Evolutionary conservation across 805 yeast species (phyloP).

Genomic region (Ogataea wickerhamii): DNA sequence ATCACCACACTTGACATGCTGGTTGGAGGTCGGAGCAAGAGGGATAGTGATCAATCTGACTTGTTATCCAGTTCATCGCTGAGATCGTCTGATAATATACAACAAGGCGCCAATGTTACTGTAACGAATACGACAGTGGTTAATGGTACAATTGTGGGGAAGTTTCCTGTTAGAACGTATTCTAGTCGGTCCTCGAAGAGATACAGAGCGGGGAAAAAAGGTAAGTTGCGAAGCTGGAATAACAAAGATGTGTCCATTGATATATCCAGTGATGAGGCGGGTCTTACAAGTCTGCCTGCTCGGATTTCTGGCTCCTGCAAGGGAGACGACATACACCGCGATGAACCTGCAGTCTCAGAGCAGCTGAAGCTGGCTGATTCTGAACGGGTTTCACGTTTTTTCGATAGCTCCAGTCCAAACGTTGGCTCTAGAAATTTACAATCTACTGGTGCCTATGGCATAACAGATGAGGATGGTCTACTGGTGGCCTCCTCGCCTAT

Average conservation of each 20-base stretch:
- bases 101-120: too few relatives aligned
- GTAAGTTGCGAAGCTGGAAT: neutral
- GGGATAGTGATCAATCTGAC: too few relatives aligned
- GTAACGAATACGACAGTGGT: too few relatives aligned
- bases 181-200: neutral
- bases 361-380: neutral
- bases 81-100: too few relatives aligned
- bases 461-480: neutral
- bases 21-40: too few relatives aligned
- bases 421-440: neutral
- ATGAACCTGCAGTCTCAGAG: neutral
- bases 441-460: neutral
- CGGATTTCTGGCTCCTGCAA: neutral
- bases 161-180: neutral
- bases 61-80: too few relatives aligned
- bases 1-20: too few relatives aligned
- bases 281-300: neutral
- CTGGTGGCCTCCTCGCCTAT: constrained; percentile 1
- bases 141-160: too few relatives aligned
- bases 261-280: constrained; percentile 1
- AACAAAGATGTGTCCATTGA: neutral
- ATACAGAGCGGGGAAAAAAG: neutral
- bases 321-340: neutral
- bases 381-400: neutral
- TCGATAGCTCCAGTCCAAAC: too few relatives aligned